Base-by-base conservation (phyloP, 495 filamentous ascomycete species). In the Penicillium silybi region DNA sequence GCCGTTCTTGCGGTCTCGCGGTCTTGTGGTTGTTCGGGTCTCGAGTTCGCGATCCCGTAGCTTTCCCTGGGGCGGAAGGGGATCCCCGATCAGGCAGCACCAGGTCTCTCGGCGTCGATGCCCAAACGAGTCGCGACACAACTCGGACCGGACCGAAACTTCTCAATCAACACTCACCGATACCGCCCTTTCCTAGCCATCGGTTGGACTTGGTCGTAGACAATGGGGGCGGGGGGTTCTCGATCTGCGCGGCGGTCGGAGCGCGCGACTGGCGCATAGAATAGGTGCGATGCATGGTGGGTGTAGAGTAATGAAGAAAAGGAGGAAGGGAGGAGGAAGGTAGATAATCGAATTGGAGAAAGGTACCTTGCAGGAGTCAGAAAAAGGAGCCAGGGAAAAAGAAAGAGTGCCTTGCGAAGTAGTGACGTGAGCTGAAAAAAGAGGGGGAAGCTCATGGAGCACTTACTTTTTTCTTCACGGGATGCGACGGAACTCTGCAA, bases 191-290 rank as follows among this genome's bases (percentile, higher is more conserved):
- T 46, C 93, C 92, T 63, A 98, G 93, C 68, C 96, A 80, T 54
- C 93, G 82, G 57, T 84, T 85, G 4, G 85, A 81, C 78, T 98
- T 98, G 52, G 93, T 98, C 44, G 83, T 85, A 27, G 92, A 96
- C 29, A 89, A 65, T 48, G 95, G 95, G 45, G 93, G 93, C 18
- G 91, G 93, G 19, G 93, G 95, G 69, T 90, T 96, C 81, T 97
- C 85, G 61, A 85, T 80, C 67, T 92, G 88, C 66, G 87, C 88
- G 58, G 88, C 88, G 38, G 95, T 97, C 42, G 95, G 95, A 60
- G 88, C 87, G 80, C 93, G 85, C 76, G 89, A 84, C 75, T 92
- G 86, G 82, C 93, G 90, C 92, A 97, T 96, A 58, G 91, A 96
- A 67, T 98, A 98, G 57, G 93, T 96, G 58, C 93, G 89, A 83